Conservation (phyloP, 257 asterid genomes). For the Linderniella brevidens region DNA sequence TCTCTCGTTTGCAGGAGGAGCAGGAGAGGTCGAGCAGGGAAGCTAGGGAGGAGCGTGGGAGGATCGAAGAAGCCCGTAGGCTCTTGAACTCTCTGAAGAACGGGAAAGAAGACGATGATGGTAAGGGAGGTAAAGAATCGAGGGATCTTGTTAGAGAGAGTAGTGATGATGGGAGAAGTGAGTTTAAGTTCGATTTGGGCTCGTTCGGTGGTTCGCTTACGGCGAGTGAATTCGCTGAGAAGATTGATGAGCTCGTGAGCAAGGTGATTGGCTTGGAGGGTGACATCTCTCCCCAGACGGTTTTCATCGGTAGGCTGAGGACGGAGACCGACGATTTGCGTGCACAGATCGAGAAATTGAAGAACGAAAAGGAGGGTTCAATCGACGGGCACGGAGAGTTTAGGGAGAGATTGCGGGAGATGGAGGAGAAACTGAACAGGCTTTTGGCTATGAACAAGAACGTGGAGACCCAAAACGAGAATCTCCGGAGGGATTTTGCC, state of each 20-base stretch:
- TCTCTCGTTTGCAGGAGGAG: constrained; percentile 44
- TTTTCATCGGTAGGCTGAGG: constrained; percentile 44
- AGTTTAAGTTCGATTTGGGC: background rate
- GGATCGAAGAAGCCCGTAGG: constrained; percentile 38
- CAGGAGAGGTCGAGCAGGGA: constrained; percentile 34
- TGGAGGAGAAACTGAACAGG: constrained; percentile 47
- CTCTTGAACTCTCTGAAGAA: constrained; percentile 26
- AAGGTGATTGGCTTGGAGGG: constrained; percentile 64
- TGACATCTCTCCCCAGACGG: constrained; percentile 67
- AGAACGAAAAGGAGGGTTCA: constrained; percentile 31
- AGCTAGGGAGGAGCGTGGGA: constrained; percentile 34
- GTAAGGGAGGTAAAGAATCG: background rate
- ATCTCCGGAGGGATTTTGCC: constrained; percentile 33
- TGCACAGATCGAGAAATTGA: constrained; percentile 30
- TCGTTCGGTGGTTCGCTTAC: constrained; percentile 19
- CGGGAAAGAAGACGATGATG: constrained; percentile 10
- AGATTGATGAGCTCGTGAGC: constrained; percentile 67
- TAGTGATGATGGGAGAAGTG: too few relatives aligned
- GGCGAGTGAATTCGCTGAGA: constrained; percentile 61
- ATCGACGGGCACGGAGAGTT: constrained; percentile 16
- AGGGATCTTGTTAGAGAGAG: background rate
- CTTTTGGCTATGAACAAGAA: constrained; percentile 36
- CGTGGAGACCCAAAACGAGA: constrained; percentile 39
- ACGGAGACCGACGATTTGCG: constrained; percentile 54
- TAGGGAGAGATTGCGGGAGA: constrained; percentile 28